phyloP scores from a whole-genome alignment of 768 basidiomycete species.

The Lyophyllum semitale region DNA sequence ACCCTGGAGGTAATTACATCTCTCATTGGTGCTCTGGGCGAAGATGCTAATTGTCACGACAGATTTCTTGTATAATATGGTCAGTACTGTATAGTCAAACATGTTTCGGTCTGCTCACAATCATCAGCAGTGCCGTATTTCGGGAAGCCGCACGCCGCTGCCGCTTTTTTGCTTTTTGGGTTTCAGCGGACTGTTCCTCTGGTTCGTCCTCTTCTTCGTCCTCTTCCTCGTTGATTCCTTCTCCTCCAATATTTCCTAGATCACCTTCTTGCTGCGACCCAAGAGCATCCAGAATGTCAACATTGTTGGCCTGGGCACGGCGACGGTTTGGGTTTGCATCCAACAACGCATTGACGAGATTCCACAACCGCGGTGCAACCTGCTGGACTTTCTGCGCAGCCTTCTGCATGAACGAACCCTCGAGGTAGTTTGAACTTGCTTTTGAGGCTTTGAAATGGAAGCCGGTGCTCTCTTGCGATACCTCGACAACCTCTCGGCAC shows the following conservation, averaged over 20 bases:
- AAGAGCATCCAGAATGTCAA: no score
- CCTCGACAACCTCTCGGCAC: background rate
- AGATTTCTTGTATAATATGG: background rate
- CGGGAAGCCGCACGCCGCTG: background rate
- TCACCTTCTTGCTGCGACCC: no score
- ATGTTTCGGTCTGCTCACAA: background rate
- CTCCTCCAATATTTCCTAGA: no score
- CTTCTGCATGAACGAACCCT: background rate
- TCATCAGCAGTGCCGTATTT: background rate
- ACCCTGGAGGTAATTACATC: slow-evolving; percentile 9
- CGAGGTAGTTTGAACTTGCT: background rate
- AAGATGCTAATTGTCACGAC: slow-evolving; percentile 2
- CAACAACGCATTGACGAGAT: background rate
- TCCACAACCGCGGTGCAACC: background rate
- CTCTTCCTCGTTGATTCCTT: background rate
- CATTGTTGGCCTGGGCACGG: no score
- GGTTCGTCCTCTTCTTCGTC: background rate
- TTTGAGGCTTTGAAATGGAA: background rate
- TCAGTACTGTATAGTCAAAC: background rate
- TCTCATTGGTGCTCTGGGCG: slow-evolving; percentile 6
- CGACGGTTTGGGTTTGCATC: background rate
- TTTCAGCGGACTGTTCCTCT: no score
- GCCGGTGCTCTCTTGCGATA: background rate
- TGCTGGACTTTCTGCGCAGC: background rate
- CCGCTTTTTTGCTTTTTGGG: no score